A percentile compares a stretch with the other conserved stretches of the same genome.
Evolutionary conservation across 179 eudicot genomes (phyloP).

Genomic region (Patellifolia procumbens): DNA sequence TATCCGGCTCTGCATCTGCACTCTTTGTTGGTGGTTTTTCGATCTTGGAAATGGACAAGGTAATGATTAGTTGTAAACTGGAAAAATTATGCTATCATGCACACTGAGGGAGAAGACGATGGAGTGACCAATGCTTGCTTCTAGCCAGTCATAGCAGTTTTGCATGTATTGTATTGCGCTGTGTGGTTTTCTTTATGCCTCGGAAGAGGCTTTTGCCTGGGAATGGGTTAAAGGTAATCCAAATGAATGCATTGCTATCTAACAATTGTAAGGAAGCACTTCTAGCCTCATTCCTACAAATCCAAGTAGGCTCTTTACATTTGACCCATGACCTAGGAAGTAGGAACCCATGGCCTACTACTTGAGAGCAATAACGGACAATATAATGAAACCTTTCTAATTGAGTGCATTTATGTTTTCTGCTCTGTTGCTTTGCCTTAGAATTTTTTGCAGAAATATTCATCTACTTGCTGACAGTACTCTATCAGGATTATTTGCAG

Average conservation of each 20-base stretch:
- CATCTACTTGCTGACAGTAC: slow-evolving; percentile 1
- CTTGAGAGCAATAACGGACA: not conserved
- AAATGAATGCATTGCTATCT: not conserved
- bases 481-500: slow-evolving; percentile 46
- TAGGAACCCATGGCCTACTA: not conserved
- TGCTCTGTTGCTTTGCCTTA: not conserved
- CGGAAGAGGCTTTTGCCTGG: not conserved
- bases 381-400: not conserved
- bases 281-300: not conserved
- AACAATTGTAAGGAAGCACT: not conserved
- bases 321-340: slow-evolving; percentile 2
- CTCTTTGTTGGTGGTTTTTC: slow-evolving; percentile 77
- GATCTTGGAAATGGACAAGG: slow-evolving; percentile 59
- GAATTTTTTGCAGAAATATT: not conserved
- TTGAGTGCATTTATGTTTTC: not conserved
- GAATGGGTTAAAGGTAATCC: not conserved
- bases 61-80: slow-evolving; percentile 23
- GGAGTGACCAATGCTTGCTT: not conserved
- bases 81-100: not conserved
- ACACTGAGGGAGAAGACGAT: not conserved
- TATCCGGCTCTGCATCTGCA: slow-evolving; percentile 74
- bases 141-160: not conserved
- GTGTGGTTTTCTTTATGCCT: not conserved
- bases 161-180: not conserved
- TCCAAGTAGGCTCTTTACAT: not conserved